A percentile compares a stretch with the other conserved stretches of the same genome.
Evolutionary conservation across 1,139 yeast species (phyloP).

Genomic region (Lizanozyma gosingica): DNA sequence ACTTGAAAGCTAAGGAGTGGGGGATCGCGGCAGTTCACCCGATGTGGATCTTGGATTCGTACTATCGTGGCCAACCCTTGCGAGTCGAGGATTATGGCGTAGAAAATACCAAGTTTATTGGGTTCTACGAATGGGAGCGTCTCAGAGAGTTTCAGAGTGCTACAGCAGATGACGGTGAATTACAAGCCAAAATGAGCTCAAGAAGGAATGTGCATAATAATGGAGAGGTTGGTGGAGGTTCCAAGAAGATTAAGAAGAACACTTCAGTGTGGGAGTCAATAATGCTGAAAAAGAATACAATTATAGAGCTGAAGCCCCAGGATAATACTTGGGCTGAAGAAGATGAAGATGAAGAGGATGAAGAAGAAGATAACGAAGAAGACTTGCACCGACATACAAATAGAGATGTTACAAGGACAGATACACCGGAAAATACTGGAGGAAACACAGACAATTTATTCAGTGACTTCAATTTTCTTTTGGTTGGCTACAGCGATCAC

Average conservation of each 20-base stretch:
- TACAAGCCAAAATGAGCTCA: conserved; percentile 9
- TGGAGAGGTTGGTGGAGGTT: conserved; percentile 10
- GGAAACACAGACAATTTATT: neutral
- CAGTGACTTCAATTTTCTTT: neutral
- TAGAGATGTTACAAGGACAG: too few relatives aligned
- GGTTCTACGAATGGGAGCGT: neutral
- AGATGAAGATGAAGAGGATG: conserved; percentile 8
- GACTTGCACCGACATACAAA: too few relatives aligned
- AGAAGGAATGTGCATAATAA: conserved; percentile 5
- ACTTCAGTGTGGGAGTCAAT: conserved; percentile 41
- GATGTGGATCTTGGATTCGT: conserved; percentile 60
- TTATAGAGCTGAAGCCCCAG: conserved; percentile 9
- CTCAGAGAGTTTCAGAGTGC: neutral
- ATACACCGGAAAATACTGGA: neutral
- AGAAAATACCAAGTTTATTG: conserved; percentile 1
- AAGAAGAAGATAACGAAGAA: conserved; percentile 5
- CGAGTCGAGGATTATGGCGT: conserved; percentile 37
- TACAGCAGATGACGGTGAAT: neutral
- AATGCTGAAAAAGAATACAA: conserved; percentile 26
- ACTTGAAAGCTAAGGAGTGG: conserved; percentile 59
- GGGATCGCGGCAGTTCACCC: conserved; percentile 65
- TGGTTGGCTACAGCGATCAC: neutral
- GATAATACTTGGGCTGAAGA: conserved; percentile 26
- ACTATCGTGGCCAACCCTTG: conserved; percentile 17
- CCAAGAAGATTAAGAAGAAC: conserved; percentile 17